Conservation (phyloP, 768 basidiomycete genomes). For the Boletus sp. region DNA sequence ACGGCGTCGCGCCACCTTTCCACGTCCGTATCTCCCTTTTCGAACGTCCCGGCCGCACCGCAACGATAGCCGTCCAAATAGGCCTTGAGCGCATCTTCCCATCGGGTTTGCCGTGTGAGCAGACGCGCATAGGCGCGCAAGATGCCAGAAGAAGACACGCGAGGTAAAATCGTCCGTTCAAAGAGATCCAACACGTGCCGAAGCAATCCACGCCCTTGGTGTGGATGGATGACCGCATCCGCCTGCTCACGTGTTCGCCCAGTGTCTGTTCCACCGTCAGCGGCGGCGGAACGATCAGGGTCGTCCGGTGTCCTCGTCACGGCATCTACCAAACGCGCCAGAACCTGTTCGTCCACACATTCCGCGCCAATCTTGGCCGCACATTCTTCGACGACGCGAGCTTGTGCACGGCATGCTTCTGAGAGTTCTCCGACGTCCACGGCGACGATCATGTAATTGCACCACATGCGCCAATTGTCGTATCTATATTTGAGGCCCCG, state of each 20-base stretch:
- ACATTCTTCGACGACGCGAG: constrained; percentile 68
- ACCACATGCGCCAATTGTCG: constrained; percentile 98
- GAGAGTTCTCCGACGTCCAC: constrained; percentile 90
- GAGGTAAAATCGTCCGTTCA: constrained; percentile 75
- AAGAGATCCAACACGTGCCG: constrained; percentile 71
- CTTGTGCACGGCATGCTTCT: constrained; percentile 81
- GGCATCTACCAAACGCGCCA: constrained; percentile 85
- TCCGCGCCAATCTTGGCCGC: constrained; percentile 43
- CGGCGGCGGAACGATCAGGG: constrained; percentile 23
- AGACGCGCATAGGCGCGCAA: constrained; percentile 85
- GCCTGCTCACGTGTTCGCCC: neutral
- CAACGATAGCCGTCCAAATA: constrained; percentile 83
- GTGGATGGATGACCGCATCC: constrained; percentile 41
- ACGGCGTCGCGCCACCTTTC: constrained; percentile 73
- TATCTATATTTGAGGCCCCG: constrained; percentile 82
- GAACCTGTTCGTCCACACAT: constrained; percentile 79
- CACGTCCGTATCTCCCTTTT: constrained; percentile 65
- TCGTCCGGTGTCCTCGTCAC: constrained; percentile 58
- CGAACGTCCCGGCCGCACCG: constrained; percentile 55
- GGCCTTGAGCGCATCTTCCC: constrained; percentile 77
- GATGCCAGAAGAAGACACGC: constrained; percentile 72
- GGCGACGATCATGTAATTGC: constrained; percentile 92
- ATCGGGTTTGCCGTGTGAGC: constrained; percentile 65
- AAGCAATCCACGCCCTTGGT: constrained; percentile 64
- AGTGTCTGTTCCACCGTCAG: constrained; percentile 16